phyloP scores from a whole-genome alignment of 352 stramenopile species.

The Pythium chondricola region DNA sequence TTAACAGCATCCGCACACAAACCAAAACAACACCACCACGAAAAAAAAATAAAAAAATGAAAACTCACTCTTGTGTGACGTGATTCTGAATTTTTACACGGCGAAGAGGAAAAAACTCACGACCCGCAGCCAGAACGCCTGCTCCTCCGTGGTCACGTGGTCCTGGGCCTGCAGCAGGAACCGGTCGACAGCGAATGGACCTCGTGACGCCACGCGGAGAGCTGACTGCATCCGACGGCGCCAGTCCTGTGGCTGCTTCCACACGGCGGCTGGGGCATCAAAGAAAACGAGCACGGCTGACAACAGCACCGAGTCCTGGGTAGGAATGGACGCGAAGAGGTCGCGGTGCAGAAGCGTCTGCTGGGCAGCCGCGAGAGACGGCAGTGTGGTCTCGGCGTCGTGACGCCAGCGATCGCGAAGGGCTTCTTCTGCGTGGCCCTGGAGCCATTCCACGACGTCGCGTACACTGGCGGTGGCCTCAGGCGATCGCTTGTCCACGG shows the following conservation, averaged over 20 bases:
- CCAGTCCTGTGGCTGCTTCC: conserved; percentile 7
- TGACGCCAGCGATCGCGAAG: conserved; percentile 15
- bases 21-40: neutral
- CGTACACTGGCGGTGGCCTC: conserved; percentile 2
- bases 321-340: neutral
- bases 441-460: conserved; percentile 20
- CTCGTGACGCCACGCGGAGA: neutral
- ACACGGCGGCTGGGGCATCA: conserved; percentile 12
- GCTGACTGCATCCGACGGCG: conserved; percentile 13
- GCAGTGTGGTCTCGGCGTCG: conserved; percentile 2
- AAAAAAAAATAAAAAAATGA: neutral
- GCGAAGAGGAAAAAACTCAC: conserved; percentile 23
- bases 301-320: conserved; percentile 11
- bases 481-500: neutral
- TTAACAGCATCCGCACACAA: conserved; percentile 10
- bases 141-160: conserved; percentile 9
- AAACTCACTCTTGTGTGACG: too few species aligned
- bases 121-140: conserved; percentile 18
- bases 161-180: conserved; percentile 10
- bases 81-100: conserved; percentile 4
- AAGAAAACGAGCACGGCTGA: conserved; percentile 18
- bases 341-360: conserved; percentile 3
- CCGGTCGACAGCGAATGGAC: conserved; percentile 11
- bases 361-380: conserved; percentile 12
- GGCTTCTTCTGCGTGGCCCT: conserved; percentile 10